Evolutionary conservation across 192 early-diverging fungal species (phyloP).

Genomic region (Mycoemilia scoparia): DNA sequence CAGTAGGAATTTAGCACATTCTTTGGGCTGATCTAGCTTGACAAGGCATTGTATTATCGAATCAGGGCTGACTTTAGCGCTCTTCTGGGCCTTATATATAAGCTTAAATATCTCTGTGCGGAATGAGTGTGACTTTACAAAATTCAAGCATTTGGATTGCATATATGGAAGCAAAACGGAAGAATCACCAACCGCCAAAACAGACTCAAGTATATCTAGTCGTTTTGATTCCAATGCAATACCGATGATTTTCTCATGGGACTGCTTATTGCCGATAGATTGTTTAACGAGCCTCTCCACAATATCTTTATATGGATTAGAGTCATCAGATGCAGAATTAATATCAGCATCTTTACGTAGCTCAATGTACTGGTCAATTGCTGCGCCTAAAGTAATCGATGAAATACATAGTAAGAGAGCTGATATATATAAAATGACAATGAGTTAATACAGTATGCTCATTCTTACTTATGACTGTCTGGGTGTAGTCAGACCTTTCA

Average conservation of each 20-base stretch:
- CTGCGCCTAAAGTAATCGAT: too few species aligned
- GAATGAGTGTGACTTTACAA: conserved; percentile 65
- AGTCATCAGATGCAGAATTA: conserved; percentile 41
- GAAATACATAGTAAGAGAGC: too few species aligned
- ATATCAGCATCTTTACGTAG: conserved; percentile 34
- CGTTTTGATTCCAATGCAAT: conserved; percentile 86
- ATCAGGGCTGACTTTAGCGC: conserved; percentile 7
- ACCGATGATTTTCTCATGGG: conserved; percentile 68
- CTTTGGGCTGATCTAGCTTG: conserved; percentile 63
- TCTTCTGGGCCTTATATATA: conserved; percentile 23
- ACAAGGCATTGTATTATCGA: conserved; percentile 63
- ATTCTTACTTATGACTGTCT: conserved; percentile 89
- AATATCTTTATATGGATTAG: conserved; percentile 62
- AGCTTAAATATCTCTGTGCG: conserved; percentile 55
- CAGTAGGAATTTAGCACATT: conserved; percentile 56
- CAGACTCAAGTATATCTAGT: conserved; percentile 76
- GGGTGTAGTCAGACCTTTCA: conserved; percentile 71
- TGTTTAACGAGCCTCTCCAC: conserved; percentile 92
- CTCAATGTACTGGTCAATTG: conserved; percentile 82
- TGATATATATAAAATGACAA: too few species aligned
- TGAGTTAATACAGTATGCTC: conserved; percentile 7
- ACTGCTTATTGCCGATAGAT: conserved; percentile 73
- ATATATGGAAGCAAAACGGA: conserved; percentile 65
- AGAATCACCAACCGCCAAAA: conserved; percentile 51
- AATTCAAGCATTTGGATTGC: conserved; percentile 64